Evolutionary conservation across 768 basidiomycete species (phyloP).

Genomic region (Fomitopsis pulvina): DNA sequence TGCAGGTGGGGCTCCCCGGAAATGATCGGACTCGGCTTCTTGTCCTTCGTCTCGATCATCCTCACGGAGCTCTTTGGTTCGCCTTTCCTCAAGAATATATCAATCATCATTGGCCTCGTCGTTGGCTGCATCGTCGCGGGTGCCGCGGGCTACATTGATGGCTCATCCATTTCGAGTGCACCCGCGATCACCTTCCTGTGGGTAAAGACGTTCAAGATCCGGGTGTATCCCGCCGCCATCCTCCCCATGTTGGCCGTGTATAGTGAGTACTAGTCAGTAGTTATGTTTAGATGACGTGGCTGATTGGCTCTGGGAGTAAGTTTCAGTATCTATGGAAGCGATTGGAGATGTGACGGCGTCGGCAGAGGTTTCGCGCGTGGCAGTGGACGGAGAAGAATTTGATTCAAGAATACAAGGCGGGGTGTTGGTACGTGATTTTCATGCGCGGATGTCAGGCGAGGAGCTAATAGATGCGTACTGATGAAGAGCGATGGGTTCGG

Average conservation of each 20-base stretch:
- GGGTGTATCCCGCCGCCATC: conserved; percentile 67
- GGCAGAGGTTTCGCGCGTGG: conserved; percentile 72
- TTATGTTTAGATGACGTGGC: neutral
- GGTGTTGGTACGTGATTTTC: conserved; percentile 43
- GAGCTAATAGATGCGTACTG: neutral
- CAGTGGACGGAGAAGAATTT: conserved; percentile 69
- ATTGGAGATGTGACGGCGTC: conserved; percentile 83
- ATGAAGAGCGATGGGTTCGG: conserved; percentile 80
- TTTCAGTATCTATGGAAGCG: conserved; percentile 75
- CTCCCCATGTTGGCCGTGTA: conserved; percentile 59
- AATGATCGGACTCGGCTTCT: conserved; percentile 83
- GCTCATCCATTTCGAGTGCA: conserved; percentile 53
- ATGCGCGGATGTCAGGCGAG: neutral
- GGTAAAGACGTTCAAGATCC: conserved; percentile 73
- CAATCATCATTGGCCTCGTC: conserved; percentile 66
- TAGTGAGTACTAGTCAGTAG: conserved; percentile 24
- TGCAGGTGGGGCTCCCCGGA: conserved; percentile 72
- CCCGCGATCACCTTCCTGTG: conserved; percentile 82
- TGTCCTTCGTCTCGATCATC: conserved; percentile 72
- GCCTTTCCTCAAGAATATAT: conserved; percentile 78
- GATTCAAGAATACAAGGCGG: conserved; percentile 83
- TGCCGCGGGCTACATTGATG: conserved; percentile 71
- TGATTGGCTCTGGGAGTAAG: conserved; percentile 25
- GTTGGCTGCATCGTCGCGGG: conserved; percentile 81
- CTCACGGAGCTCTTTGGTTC: conserved; percentile 78